Evolutionary conservation across 805 yeast genomes (phyloP).

Genomic region (Grigorovia jiainica): DNA sequence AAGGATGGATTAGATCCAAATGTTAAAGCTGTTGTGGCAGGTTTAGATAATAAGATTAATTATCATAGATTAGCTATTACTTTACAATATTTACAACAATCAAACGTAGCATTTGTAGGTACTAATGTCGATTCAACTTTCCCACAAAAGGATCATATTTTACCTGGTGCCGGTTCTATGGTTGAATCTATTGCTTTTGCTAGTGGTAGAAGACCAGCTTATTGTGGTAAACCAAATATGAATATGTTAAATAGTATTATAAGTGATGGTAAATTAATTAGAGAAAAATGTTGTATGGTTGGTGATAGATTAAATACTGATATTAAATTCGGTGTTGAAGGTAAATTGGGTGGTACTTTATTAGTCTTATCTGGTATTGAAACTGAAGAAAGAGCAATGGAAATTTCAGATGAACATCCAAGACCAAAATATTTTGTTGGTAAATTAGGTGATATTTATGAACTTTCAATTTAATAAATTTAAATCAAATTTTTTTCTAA

Average conservation of each 20-base stretch:
- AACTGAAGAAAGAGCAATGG: conserved; percentile 50
- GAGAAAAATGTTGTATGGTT: conserved; percentile 69
- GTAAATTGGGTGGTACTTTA: conserved; percentile 72
- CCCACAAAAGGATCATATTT: conserved; percentile 75
- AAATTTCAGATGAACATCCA: conserved; percentile 25
- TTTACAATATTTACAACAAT: conserved; percentile 63
- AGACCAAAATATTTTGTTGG: conserved; percentile 61
- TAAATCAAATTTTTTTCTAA: too few relatives aligned
- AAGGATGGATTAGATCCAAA: conserved; percentile 46
- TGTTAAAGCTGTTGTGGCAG: conserved; percentile 87
- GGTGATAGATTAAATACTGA: conserved; percentile 96
- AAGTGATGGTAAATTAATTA: conserved; percentile 49
- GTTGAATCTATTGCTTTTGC: conserved; percentile 68
- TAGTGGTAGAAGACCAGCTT: conserved; percentile 73
- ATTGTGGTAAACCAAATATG: conserved; percentile 87
- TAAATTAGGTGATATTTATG: conserved; percentile 69
- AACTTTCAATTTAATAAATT: conserved; percentile 22
- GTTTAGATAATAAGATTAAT: conserved; percentile 67
- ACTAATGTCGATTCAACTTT: conserved; percentile 93
- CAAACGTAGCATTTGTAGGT: conserved; percentile 63
- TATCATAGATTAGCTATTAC: conserved; percentile 77
- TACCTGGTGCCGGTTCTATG: conserved; percentile 94
- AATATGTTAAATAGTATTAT: conserved; percentile 86
- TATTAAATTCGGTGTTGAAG: conserved; percentile 81
- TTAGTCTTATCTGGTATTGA: conserved; percentile 90